Evolutionary conservation across 768 basidiomycete genomes (phyloP), one percentile per base, ranked within the genome.

Genomic region (Boletus tomentosulus): DNA sequence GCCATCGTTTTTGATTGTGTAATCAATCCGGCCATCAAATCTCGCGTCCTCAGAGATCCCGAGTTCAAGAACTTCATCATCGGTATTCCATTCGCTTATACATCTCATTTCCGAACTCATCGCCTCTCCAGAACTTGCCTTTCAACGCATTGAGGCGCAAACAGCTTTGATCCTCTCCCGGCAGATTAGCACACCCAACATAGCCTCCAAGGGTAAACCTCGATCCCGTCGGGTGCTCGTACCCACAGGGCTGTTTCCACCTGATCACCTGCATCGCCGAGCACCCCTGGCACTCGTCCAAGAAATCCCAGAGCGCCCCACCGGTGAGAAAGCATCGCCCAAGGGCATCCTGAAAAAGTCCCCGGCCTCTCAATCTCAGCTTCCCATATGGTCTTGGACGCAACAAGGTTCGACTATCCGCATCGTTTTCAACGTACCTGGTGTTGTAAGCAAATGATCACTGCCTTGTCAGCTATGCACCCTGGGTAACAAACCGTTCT

Each of bases 1-100:
- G 78, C 83, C 5, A 63, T 87, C 35, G 85, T 91, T 6, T 85
- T 92, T 59, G 90, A 92, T 67, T 85, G 84, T 57, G 73, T 91
- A 2, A 84, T 81, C 67, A 78, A 87, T 59, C 57, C 76, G 0
- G 74, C 78, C 3, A 66, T 90, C 54, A 85, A 84, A 65, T 75
- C 80, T 9, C 80, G 86, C 24, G 68, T 76, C 1, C 73, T 83
- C 44, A 80, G 75, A 50, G 84, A 89, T 59, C 69, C 79, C 4
- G 78, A 80, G 9, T 89, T 89, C 73, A 87, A 84, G 59, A 66
- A 75, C 3, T 89, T 87, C 63, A 72, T 92, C 34, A 78, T 84
- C 55, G 88, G 89, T 86, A 64, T 55, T 38, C 31, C 38, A 49
- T 19, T 51, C 13, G 34, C 34, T 38, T 19, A 12, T 28, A 11